These are phyloP conservation scores for Fimicolochytrium jonesii DNA, from an alignment of 192 early-diverging fungal species.

Conservation along the genomic window DNA sequence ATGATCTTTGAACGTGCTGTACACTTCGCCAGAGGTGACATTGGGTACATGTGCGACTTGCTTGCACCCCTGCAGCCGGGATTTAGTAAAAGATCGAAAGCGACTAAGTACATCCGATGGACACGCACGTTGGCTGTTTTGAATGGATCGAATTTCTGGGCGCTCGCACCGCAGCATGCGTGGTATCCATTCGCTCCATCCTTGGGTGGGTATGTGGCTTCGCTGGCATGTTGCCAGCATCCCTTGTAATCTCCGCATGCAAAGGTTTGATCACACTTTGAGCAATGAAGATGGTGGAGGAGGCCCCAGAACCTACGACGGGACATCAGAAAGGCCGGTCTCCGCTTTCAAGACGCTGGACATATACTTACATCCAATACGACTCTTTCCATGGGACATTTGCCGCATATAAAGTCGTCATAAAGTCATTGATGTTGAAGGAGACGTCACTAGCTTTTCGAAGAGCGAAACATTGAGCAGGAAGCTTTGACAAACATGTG, in stretches of 20 bases:
- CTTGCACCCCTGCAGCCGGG: too few species aligned
- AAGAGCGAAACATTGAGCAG: not conserved
- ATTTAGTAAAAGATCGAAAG: too few species aligned
- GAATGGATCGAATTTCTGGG: constrained; percentile 30
- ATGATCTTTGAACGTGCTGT: too few species aligned
- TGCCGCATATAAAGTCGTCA: constrained; percentile 19
- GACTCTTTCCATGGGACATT: constrained; percentile 30
- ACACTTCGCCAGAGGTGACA: too few species aligned
- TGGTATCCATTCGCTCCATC: constrained; percentile 16
- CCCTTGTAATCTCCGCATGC: constrained; percentile 17
- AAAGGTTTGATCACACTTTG: constrained; percentile 19
- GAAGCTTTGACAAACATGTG: not conserved
- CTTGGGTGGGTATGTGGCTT: constrained; percentile 8
- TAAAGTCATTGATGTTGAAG: constrained; percentile 41
- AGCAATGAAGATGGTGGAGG: constrained; percentile 28
- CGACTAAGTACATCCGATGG: too few species aligned
- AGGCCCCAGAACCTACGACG: constrained; percentile 34
- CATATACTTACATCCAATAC: constrained; percentile 34
- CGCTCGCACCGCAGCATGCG: constrained; percentile 28
- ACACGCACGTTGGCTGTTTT: constrained; percentile 11
- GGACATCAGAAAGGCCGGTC: not conserved
- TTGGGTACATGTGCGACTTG: too few species aligned
- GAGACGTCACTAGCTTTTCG: constrained; percentile 8
- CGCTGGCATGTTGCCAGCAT: constrained; percentile 19
- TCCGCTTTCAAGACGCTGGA: not conserved